Evolutionary conservation across 2,329 filamentous ascomycete genomes (phyloP).

Genomic region (Fulvia fulva): DNA sequence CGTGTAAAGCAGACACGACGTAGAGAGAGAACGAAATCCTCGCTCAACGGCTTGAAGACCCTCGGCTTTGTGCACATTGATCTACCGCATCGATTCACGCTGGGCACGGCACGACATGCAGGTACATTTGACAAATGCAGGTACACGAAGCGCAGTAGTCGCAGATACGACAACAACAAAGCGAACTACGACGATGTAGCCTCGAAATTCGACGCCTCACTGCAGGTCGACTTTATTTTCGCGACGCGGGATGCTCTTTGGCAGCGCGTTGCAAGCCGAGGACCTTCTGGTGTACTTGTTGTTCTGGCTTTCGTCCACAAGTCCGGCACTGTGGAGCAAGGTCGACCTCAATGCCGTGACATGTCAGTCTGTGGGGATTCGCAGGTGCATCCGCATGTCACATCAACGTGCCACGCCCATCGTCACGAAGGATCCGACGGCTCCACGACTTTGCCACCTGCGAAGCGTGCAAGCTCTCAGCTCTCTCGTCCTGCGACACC

Average conservation of each 20-base stretch:
- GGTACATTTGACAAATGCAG: constrained; percentile 9
- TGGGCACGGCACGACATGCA: not conserved
- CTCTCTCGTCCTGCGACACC: not conserved
- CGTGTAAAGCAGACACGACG: not conserved
- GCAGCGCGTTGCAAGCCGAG: not conserved
- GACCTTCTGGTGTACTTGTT: not conserved
- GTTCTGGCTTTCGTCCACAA: not conserved
- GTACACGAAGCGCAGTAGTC: no score
- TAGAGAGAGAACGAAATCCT: not conserved
- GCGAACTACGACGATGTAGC: no score
- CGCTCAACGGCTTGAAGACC: not conserved
- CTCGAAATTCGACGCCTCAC: not conserved
- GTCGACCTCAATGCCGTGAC: not conserved
- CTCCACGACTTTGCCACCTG: not conserved
- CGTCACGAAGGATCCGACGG: not conserved
- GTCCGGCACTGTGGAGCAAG: not conserved
- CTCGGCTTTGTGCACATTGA: constrained; percentile 2
- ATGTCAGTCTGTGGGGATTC: not conserved
- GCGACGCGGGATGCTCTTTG: not conserved
- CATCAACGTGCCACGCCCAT: not conserved
- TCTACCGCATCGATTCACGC: not conserved
- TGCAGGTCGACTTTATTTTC: not conserved
- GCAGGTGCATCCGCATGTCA: not conserved
- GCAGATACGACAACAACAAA: no score
- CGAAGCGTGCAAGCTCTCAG: not conserved